These are phyloP conservation scores for Calonectria fujianensis DNA, from an alignment of 2,329 filamentous ascomycete species.

Conservation along the genomic window DNA sequence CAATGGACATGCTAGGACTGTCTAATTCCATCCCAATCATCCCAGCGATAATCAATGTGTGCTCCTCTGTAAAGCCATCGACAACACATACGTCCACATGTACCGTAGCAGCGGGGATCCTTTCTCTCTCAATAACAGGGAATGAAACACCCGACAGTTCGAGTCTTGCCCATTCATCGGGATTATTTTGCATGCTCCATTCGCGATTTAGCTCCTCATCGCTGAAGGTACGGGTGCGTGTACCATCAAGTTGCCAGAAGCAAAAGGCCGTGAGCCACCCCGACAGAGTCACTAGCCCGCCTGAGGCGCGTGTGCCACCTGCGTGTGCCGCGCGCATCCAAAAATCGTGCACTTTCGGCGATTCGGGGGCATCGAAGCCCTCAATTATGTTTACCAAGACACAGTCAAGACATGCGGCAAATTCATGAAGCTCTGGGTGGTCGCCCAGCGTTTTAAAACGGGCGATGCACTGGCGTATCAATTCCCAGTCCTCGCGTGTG, in stretches of 20 bases:
- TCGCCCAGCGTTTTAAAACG: conserved; percentile 26
- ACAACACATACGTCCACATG: conserved; percentile 9
- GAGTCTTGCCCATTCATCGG: conserved; percentile 15
- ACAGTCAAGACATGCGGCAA: conserved; percentile 3
- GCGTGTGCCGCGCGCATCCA: conserved; percentile 47
- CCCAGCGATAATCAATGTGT: conserved; percentile 11
- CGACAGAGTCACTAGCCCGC: conserved; percentile 25
- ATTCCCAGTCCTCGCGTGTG: conserved; percentile 37
- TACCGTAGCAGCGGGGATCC: neutral
- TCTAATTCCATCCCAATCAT: conserved; percentile 18
- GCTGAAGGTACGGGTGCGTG: conserved; percentile 6
- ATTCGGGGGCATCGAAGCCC: conserved; percentile 41
- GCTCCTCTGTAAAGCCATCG: conserved; percentile 5
- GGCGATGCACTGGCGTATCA: conserved; percentile 18
- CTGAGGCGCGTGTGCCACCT: conserved; percentile 31
- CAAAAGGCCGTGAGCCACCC: conserved; percentile 47
- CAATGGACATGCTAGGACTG: conserved; percentile 3
- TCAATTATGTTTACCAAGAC: conserved; percentile 39
- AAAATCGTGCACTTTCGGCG: conserved; percentile 39
- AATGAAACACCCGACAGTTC: conserved; percentile 6
- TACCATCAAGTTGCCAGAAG: conserved; percentile 39
- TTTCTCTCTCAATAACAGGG: conserved; percentile 13
- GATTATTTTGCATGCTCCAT: conserved; percentile 20
- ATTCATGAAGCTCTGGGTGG: conserved; percentile 5
- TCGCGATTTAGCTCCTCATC: conserved; percentile 4